Percentiles rank a stretch among this genome's conserved stretches.
Conservation (phyloP, 352 stramenopile species). For the Globisporangium alternatum region DNA sequence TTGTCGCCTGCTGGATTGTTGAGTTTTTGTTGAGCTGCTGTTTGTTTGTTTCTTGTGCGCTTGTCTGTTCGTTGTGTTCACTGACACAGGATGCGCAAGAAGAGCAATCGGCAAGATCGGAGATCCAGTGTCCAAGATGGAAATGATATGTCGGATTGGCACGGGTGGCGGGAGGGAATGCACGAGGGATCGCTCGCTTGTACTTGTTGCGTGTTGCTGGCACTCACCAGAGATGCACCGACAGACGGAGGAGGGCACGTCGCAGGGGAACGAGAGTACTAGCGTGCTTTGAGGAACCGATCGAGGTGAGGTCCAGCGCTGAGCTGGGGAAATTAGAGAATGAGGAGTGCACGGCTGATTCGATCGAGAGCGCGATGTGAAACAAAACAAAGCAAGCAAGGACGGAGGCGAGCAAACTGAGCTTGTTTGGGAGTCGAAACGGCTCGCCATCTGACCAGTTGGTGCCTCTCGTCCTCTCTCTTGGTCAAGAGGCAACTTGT, state of each 20-base stretch:
- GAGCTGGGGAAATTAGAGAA: background rate
- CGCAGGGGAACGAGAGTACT: background rate
- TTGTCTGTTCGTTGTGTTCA: background rate
- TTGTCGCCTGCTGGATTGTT: constrained; percentile 1
- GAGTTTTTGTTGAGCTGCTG: background rate
- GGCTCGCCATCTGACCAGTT: background rate
- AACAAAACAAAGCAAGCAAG: background rate
- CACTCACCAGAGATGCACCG: background rate
- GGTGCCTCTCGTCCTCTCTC: background rate
- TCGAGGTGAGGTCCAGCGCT: background rate
- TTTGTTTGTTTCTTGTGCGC: background rate
- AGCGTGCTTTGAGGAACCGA: background rate
- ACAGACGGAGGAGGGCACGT: background rate
- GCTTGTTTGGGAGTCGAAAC: background rate
- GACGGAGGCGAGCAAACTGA: too few relatives aligned
- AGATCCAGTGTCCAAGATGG: background rate
- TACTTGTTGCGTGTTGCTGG: background rate
- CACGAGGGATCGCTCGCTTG: background rate
- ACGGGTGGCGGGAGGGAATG: background rate
- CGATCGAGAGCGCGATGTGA: background rate
- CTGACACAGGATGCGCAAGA: background rate
- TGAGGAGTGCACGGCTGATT: background rate
- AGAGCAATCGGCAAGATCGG: background rate
- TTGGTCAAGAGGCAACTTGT: background rate
- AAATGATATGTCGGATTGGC: background rate